Percentiles rank a stretch among this genome's conserved stretches.
These are phyloP conservation scores for Malassezia vespertilionis DNA, from an alignment of 1,284 basidiomycete genomes.

Conservation along the genomic window DNA sequence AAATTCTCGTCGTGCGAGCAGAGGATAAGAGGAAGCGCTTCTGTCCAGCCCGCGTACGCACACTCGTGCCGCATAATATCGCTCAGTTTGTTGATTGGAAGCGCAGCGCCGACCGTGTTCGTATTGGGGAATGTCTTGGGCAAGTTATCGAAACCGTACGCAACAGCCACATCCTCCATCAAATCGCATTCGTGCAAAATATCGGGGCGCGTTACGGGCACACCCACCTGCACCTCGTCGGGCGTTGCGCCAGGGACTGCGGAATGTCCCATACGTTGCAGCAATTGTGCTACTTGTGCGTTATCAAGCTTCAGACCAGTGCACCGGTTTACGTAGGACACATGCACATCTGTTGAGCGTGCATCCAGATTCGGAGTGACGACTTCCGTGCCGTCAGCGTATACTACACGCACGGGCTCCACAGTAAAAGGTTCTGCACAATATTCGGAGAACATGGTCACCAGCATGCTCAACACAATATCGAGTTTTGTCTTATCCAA, in stretches of 20 bases:
- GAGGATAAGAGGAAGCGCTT: constrained; percentile 88
- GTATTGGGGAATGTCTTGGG: constrained; percentile 81
- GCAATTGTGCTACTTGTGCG: constrained; percentile 57
- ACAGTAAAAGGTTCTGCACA: constrained; percentile 69
- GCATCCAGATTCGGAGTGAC: constrained; percentile 73
- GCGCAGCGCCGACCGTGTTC: constrained; percentile 87
- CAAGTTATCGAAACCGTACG: constrained; percentile 94
- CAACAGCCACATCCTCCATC: constrained; percentile 95
- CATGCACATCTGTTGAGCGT: constrained; percentile 62
- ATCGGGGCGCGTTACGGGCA: constrained; percentile 86
- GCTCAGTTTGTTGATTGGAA: constrained; percentile 77
- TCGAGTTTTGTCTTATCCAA: constrained; percentile 95
- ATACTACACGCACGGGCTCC: constrained; percentile 40
- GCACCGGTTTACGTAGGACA: constrained; percentile 88
- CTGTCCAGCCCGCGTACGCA: constrained; percentile 87
- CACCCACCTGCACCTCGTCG: constrained; percentile 63
- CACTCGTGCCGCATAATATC: constrained; percentile 83
- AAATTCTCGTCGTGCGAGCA: constrained; percentile 99
- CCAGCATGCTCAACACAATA: constrained; percentile 86
- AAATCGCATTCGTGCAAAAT: constrained; percentile 97
- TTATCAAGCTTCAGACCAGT: constrained; percentile 67
- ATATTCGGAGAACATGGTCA: constrained; percentile 96
- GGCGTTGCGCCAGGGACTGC: constrained; percentile 28
- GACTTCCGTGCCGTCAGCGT: constrained; percentile 55
- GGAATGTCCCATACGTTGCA: constrained; percentile 60